Percentiles rank a stretch among this genome's conserved stretches.
These are phyloP conservation scores for Fagus crenata DNA, from an alignment of 306 rosid species.

Conservation along the genomic window DNA sequence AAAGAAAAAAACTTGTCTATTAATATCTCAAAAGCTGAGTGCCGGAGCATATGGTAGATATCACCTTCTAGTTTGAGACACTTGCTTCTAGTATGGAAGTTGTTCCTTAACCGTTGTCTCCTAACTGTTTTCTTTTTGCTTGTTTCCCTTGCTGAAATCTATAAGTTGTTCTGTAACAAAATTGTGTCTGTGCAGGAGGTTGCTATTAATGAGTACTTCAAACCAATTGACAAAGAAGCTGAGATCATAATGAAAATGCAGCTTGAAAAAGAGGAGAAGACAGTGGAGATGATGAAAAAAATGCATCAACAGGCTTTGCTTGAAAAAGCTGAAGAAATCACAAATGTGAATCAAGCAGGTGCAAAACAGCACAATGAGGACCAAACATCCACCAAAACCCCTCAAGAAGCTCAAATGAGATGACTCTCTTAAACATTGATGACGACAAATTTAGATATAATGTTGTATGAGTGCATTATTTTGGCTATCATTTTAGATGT, in stretches of 20 bases:
- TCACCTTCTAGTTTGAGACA: neutral
- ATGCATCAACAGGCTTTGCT: slow-evolving; percentile 67
- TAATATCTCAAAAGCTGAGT: too few species aligned
- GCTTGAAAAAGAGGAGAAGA: slow-evolving; percentile 73
- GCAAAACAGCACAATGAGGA: slow-evolving; percentile 30
- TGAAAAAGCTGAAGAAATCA: slow-evolving; percentile 38
- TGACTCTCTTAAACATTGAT: slow-evolving; percentile 15
- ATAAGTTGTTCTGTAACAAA: slow-evolving; percentile 27
- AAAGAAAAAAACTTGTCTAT: too few species aligned
- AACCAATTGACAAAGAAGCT: slow-evolving; percentile 82
- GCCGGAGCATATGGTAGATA: too few species aligned
- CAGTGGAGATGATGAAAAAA: slow-evolving; percentile 60
- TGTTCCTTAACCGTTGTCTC: slow-evolving; percentile 5
- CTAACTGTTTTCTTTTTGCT: neutral
- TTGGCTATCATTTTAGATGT: neutral
- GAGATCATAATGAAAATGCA: slow-evolving; percentile 68
- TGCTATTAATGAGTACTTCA: slow-evolving; percentile 84
- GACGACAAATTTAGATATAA: slow-evolving; percentile 10
- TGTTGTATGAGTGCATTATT: slow-evolving; percentile 2
- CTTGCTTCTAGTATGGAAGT: slow-evolving; percentile 12
- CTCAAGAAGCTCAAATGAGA: slow-evolving; percentile 43
- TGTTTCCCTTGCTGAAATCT: slow-evolving; percentile 16
- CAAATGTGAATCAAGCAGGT: slow-evolving; percentile 27
- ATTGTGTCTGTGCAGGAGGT: slow-evolving; percentile 58
- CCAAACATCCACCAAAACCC: slow-evolving; percentile 33